Evolutionary conservation across 768 basidiomycete genomes (phyloP), one percentile per base, ranked within the genome.

Genomic region (Tulasnella sp.): DNA sequence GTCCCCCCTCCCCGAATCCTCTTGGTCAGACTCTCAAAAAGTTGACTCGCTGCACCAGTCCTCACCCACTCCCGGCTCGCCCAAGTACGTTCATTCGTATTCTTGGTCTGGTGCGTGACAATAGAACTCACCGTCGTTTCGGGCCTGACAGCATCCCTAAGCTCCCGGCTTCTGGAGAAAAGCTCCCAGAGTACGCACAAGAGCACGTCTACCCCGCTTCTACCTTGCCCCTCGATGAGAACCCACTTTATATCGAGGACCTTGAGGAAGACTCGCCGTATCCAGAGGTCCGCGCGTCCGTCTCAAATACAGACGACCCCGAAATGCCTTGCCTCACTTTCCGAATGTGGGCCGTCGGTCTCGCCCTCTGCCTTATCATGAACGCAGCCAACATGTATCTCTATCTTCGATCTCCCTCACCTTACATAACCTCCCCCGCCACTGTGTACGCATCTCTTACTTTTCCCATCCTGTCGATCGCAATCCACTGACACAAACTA

Each of bases 261-360:
- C 42, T 32, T 10, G 80, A 97, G 78, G 97, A 98, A 85, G 97
- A 99, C 84, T 95, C 93, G 80, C 98, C 97, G 0, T 99, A 93
- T 85, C 93, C 96, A 0, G 98, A 99, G 87, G 98, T 99, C 11
- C 89, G 97, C 35, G 95, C 95, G 0, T 94, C 93, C 15, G 98
- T 99, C 26, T 98, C 96, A 46, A 99, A 99, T 82, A 92, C 96
- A 80, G 98, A 99, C 83, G 98, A 99, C 84, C 93, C 94, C n/a
- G 96, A 98, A 79, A 98, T 99, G 96, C 97, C 98, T 1, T 91
- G 91, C 37, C 87, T 97, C 84, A 99, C 98, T 0, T 82, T 97
- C 51, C 90, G 98, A 23, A 93, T 95, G 89, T 96, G 95, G 95
- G 81, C 92, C 79, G 88, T 98, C 42, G 98, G 98, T 3, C 85